Percentiles rank a stretch among this genome's conserved stretches.
Evolutionary conservation across 163 green algal species (phyloP).

Genomic region (Volvox carteri): DNA sequence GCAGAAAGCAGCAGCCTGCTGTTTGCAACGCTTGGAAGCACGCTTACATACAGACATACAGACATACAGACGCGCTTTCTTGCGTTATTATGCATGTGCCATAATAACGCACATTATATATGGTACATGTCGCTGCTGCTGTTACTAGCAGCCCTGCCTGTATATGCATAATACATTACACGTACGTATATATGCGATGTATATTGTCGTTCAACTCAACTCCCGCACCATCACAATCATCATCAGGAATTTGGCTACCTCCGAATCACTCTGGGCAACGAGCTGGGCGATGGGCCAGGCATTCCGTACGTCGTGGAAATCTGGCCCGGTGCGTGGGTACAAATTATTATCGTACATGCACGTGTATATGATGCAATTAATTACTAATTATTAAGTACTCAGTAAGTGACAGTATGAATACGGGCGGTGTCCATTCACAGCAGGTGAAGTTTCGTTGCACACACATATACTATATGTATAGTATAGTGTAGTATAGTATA

Average conservation of each 20-base stretch:
- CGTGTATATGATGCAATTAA: neutral
- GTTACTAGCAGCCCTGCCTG: neutral
- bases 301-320: constrained; percentile 22
- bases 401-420: no score
- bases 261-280: neutral
- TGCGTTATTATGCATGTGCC: no score
- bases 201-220: neutral
- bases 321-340: neutral
- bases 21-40: neutral
- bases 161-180: neutral
- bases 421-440: no score
- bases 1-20: neutral
- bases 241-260: constrained; percentile 17
- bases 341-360: neutral
- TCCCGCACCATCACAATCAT: neutral
- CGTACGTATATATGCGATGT: neutral
- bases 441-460: neutral
- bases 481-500: neutral
- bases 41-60: neutral
- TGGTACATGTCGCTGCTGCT: neutral
- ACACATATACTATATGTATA: neutral
- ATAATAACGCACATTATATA: neutral
- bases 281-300: neutral
- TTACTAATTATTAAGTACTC: neutral
- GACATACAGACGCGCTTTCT: neutral